A percentile compares a stretch with the other conserved stretches of the same genome.
These are phyloP conservation scores for Pezicula carpinea DNA, from an alignment of 2,329 filamentous ascomycete genomes.

Conservation along the genomic window DNA sequence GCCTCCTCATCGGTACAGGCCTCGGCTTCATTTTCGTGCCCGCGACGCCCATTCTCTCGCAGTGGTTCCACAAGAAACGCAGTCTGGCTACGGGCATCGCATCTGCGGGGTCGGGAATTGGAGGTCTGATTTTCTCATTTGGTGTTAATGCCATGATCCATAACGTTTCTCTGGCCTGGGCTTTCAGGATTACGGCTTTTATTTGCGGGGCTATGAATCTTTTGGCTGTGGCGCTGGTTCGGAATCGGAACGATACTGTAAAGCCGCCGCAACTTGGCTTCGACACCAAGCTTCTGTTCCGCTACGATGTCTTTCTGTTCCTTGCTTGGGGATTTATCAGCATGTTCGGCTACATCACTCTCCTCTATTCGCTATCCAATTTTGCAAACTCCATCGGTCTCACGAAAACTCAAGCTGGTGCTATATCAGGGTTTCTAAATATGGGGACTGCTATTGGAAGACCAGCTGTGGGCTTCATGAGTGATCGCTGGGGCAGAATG, in stretches of 20 bases:
- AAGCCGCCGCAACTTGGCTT: slow-evolving; percentile 8
- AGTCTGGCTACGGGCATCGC: slow-evolving; percentile 52
- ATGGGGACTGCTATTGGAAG: slow-evolving; percentile 42
- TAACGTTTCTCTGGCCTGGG: slow-evolving; percentile 44
- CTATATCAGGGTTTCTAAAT: slow-evolving; percentile 39
- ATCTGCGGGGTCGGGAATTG: slow-evolving; percentile 48
- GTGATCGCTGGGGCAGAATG: slow-evolving; percentile 40
- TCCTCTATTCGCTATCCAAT: slow-evolving; percentile 41
- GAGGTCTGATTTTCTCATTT: slow-evolving; percentile 46
- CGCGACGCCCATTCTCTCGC: slow-evolving; percentile 56
- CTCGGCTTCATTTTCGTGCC: slow-evolving; percentile 69
- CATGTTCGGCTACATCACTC: slow-evolving; percentile 42
- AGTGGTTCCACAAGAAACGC: slow-evolving; percentile 52
- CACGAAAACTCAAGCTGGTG: slow-evolving; percentile 32
- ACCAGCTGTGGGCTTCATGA: slow-evolving; percentile 39
- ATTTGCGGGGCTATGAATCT: slow-evolving; percentile 5
- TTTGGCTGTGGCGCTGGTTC: slow-evolving; percentile 5
- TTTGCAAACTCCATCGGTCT: slow-evolving; percentile 41
- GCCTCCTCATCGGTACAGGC: slow-evolving; percentile 66
- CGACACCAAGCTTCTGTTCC: slow-evolving; percentile 27
- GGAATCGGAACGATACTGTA: slow-evolving; percentile 10
- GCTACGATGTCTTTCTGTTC: slow-evolving; percentile 32
- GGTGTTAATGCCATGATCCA: slow-evolving; percentile 47
- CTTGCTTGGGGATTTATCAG: slow-evolving; percentile 38
- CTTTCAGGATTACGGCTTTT: slow-evolving; percentile 39